Evolutionary conservation across 768 basidiomycete species (phyloP).

Genomic region (Leccinum subgranulosum): DNA sequence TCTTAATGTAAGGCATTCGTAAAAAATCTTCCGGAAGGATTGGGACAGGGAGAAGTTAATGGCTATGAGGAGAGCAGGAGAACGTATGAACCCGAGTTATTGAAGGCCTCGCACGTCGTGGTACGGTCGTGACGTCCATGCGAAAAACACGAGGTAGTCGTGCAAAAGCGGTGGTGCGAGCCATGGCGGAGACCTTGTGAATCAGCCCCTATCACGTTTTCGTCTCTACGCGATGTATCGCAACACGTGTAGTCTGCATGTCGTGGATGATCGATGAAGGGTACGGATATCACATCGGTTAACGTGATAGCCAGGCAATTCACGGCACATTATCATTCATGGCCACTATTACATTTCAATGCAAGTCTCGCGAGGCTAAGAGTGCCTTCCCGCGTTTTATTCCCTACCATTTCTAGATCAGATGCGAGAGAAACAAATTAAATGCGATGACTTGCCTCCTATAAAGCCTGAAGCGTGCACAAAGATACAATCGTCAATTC

Average conservation of each 20-base stretch:
- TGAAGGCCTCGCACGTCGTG: slow-evolving; percentile 22
- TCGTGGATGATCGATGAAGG: neutral
- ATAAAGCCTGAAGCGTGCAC: slow-evolving; percentile 97
- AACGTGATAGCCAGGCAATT: slow-evolving; percentile 9
- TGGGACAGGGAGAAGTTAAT: slow-evolving; percentile 10
- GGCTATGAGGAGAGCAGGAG: slow-evolving; percentile 10
- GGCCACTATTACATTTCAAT: slow-evolving; percentile 36
- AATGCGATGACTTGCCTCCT: slow-evolving; percentile 57
- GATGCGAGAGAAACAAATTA: neutral
- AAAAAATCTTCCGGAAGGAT: slow-evolving; percentile 5
- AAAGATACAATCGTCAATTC: slow-evolving; percentile 84
- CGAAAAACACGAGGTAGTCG: slow-evolving; percentile 31
- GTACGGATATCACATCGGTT: slow-evolving; percentile 6
- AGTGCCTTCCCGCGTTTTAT: slow-evolving; percentile 87
- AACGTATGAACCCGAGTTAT: slow-evolving; percentile 10
- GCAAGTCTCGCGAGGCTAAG: slow-evolving; percentile 74
- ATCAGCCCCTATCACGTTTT: slow-evolving; percentile 9
- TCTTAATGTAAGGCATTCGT: slow-evolving; percentile 43
- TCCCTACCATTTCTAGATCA: slow-evolving; percentile 47
- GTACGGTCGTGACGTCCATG: slow-evolving; percentile 28
- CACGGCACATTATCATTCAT: slow-evolving; percentile 15
- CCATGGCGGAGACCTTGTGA: slow-evolving; percentile 3
- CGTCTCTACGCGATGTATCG: slow-evolving; percentile 4
- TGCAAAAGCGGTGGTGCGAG: slow-evolving; percentile 8
- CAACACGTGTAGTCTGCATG: slow-evolving; percentile 19